Conservation (phyloP, 257 asterid genomes). For the Rhazya stricta region DNA sequence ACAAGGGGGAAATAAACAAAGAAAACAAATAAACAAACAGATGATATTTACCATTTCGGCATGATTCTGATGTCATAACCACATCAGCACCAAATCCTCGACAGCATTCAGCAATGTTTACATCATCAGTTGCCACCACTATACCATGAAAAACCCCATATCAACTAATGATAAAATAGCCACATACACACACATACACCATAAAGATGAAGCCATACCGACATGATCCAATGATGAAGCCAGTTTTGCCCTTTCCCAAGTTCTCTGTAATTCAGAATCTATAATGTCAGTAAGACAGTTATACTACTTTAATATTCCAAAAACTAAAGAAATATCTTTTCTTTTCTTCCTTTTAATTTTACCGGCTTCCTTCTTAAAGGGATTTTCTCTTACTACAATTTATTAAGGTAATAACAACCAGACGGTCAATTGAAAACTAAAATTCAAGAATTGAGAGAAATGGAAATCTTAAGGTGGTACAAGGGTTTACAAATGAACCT, state of each 20-base stretch:
- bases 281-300: constrained; percentile 7
- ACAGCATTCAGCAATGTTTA: constrained; percentile 84
- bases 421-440: background rate
- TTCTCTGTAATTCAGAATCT: constrained; percentile 51
- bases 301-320: constrained; percentile 8
- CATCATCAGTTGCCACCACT: constrained; percentile 96
- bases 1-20: background rate
- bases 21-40: background rate
- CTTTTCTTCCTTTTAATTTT: too few species aligned
- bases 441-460: background rate
- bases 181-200: background rate
- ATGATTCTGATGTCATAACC: constrained; percentile 80
- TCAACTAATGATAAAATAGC: background rate
- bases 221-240: constrained; percentile 70
- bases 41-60: constrained; percentile 60
- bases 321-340: background rate
- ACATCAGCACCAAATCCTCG: constrained; percentile 90
- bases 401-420: background rate
- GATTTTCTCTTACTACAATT: background rate
- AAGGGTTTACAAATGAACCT: constrained; percentile 32
- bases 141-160: constrained; percentile 16
- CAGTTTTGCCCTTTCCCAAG: constrained; percentile 87
- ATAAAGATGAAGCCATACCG: constrained; percentile 35
- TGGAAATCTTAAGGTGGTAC: background rate
- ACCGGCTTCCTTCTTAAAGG: background rate